These are phyloP conservation scores for Epichloe festucae DNA, from an alignment of 2,329 filamentous ascomycete genomes.

Conservation along the genomic window DNA sequence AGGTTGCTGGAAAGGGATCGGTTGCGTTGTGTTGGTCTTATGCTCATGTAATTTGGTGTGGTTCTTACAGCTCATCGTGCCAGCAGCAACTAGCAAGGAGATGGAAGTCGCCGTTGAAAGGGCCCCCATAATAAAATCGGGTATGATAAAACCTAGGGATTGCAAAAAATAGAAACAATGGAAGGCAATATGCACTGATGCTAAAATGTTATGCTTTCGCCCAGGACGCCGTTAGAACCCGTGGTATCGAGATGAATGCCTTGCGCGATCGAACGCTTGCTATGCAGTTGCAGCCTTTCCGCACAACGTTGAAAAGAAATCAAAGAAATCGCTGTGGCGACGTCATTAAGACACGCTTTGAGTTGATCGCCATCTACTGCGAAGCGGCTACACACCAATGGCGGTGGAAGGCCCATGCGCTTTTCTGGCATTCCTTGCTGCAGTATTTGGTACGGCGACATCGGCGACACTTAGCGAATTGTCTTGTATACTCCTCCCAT, in stretches of 20 bases:
- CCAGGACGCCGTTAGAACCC: conserved; percentile 17
- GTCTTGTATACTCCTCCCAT: conserved; percentile 92
- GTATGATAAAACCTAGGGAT: conserved; percentile 1
- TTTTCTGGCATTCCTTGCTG: conserved; percentile 99
- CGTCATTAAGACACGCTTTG: conserved; percentile 8
- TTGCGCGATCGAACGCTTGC: conserved; percentile 28
- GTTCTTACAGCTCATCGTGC: too few species aligned
- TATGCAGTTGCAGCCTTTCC: conserved; percentile 24
- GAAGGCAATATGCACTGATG: conserved; percentile 3
- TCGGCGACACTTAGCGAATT: conserved; percentile 94
- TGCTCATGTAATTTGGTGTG: neutral
- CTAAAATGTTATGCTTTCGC: conserved; percentile 13
- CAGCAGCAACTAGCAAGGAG: neutral
- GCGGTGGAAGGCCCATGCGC: conserved; percentile 93
- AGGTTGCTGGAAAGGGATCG: neutral
- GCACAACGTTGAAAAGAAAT: conserved; percentile 17
- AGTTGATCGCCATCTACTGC: conserved; percentile 23
- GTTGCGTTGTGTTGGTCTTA: neutral
- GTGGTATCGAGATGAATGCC: conserved; percentile 33
- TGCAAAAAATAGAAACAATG: conserved; percentile 4
- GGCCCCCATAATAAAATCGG: neutral
- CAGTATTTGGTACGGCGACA: conserved; percentile 97
- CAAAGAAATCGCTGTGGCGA: conserved; percentile 8
- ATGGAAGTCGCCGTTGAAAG: neutral
- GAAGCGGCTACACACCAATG: conserved; percentile 87